A percentile compares a stretch with the other conserved stretches of the same genome.
These are phyloP conservation scores for Phalaenopsis hybrid DNA, from an alignment of 116 monocot genomes.

Conservation along the genomic window DNA sequence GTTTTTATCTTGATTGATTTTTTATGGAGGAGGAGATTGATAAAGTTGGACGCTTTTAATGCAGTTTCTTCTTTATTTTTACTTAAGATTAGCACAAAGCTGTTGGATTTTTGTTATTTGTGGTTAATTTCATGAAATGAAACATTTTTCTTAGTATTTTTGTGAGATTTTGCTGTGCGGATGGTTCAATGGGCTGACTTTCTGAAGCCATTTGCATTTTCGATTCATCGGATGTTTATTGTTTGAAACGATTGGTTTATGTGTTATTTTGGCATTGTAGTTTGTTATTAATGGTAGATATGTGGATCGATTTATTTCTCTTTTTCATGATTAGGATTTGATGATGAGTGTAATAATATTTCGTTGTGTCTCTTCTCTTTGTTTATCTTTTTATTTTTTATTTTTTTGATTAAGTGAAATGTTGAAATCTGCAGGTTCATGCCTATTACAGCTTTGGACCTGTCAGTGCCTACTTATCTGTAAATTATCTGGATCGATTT, in stretches of 20 bases:
- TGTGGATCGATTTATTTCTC: background rate
- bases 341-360: background rate
- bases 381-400: background rate
- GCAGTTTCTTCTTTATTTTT: background rate
- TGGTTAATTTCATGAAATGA: background rate
- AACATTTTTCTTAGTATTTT: background rate
- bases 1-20: background rate
- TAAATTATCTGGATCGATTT: conserved; percentile 62
- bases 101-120: background rate
- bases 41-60: background rate
- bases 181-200: background rate
- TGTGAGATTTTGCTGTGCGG: too few species aligned
- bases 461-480: conserved; percentile 47
- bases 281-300: background rate
- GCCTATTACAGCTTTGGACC: conserved; percentile 49
- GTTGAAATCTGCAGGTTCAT: conserved; percentile 41
- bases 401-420: background rate
- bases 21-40: background rate
- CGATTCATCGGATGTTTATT: background rate
- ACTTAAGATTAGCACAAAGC: background rate
- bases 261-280: background rate
- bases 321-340: background rate
- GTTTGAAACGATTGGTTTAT: background rate
- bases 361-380: background rate
- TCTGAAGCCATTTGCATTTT: background rate